Base-by-base conservation (phyloP, 768 basidiomycete genomes). In the Leccinum longicurvipes region DNA sequence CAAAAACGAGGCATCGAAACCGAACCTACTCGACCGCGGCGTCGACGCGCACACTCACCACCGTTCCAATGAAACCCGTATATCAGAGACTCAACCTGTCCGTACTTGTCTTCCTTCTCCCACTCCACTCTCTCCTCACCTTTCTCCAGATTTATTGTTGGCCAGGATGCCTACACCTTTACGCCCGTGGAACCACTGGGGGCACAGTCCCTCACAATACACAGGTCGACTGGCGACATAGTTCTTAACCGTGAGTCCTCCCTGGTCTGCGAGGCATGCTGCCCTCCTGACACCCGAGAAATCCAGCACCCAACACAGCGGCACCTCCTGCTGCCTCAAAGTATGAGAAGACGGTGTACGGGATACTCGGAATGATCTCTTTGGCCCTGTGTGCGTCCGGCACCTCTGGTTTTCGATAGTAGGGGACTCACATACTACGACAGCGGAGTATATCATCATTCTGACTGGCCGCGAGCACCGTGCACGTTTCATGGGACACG, bases 391-490 rank as follows among this genome's bases (percentile, higher is more conserved):
- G 89, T 91, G 64, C 56, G 85, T 76, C 27, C 42, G 10, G n/a
- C 41, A 48, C 10, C 45, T 46, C 55, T 17, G 19, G 32, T 39
- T 34, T 55, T 45, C 24, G 9, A 27, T 47, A 6, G 8, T n/a
- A 19, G 7, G 9, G 8, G n/a, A 50, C 51, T 52, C 10, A 47
- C 51, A 11, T 39, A 21, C 7, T 57, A 24, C 28, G 21, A 34
- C 60, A 98, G 96, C 95, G 67, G 97, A 98, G 73, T 98, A 96
- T 74, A 73, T 98, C 48, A 82, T 99, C 60, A 77, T 97, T 39
- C 79, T 98, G 59, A 97, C 93, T 42, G 86, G 86, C 25, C 84
- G 94, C 46, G 85, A 86, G 61, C 82, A 86, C 31, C 83, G 82
- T 60, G 89, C 88, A 14, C 82, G 86, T 55, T 77, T 98, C 56